These are phyloP conservation scores for Syzygium oleosum DNA, from an alignment of 345 rosid species.

Conservation along the genomic window DNA sequence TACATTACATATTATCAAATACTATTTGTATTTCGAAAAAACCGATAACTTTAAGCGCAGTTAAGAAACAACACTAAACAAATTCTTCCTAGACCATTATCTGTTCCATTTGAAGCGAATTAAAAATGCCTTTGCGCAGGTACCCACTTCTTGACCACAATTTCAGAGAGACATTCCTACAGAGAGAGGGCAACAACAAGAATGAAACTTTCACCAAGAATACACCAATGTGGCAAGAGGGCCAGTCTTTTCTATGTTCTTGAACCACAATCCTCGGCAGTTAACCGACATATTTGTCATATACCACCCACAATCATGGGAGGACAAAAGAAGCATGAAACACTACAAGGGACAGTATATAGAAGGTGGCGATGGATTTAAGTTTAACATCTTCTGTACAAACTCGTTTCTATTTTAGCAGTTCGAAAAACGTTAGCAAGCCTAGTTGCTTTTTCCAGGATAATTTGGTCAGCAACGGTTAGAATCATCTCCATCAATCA, in stretches of 20 bases:
- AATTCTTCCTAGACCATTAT: not conserved
- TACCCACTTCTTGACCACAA: not conserved
- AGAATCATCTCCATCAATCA: not conserved
- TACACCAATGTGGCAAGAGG: not conserved
- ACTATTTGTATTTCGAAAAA: not conserved
- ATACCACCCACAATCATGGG: not conserved
- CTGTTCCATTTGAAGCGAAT: not conserved
- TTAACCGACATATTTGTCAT: not conserved
- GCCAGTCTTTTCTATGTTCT: not conserved
- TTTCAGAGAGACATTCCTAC: not conserved
- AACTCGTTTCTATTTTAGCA: not conserved
- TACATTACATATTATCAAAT: fast-evolving
- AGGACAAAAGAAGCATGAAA: not conserved
- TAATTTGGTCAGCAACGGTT: not conserved
- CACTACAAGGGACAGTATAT: not conserved
- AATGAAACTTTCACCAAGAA: not conserved
- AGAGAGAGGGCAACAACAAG: not conserved
- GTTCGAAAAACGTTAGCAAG: not conserved
- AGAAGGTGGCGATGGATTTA: not conserved
- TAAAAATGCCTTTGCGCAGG: not conserved
- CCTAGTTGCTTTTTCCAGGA: not conserved
- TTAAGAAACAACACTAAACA: not conserved
- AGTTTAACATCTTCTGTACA: not conserved
- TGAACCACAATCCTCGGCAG: not conserved
- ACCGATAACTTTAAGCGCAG: fast-evolving